Conservation (phyloP, 2,329 filamentous ascomycete species). For the Dothidotthia symphoricarpi region DNA sequence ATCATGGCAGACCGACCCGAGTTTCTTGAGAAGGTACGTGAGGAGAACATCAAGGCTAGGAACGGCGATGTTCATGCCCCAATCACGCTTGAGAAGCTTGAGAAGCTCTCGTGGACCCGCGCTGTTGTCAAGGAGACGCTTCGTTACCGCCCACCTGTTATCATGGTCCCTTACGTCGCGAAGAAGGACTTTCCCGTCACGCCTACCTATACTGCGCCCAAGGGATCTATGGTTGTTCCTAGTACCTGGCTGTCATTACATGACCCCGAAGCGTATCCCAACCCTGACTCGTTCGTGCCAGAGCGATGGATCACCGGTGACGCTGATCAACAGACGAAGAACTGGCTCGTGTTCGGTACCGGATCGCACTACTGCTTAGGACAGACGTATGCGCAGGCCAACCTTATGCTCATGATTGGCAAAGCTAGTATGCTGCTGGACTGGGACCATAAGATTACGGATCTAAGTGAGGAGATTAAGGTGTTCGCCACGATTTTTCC, state of each 20-base stretch:
- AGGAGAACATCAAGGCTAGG: constrained; percentile 79
- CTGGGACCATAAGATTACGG: constrained; percentile 86
- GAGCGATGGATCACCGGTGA: constrained; percentile 72
- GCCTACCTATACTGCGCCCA: constrained; percentile 83
- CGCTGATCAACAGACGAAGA: constrained; percentile 89
- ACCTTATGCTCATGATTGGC: constrained; percentile 84
- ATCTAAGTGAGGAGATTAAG: constrained; percentile 87
- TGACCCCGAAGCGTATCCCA: constrained; percentile 87
- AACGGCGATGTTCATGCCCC: constrained; percentile 70
- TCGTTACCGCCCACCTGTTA: constrained; percentile 90
- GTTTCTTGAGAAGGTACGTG: constrained; percentile 81
- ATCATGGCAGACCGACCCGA: constrained; percentile 92
- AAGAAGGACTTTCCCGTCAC: constrained; percentile 96
- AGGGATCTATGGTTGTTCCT: constrained; percentile 93
- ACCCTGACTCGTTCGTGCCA: constrained; percentile 67
- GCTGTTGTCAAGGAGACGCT: constrained; percentile 70
- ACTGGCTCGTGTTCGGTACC: constrained; percentile 93
- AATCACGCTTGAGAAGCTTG: constrained; percentile 80
- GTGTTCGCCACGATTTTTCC: constrained; percentile 99
- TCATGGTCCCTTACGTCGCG: constrained; percentile 93
- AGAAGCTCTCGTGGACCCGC: constrained; percentile 84
- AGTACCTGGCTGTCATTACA: constrained; percentile 87
- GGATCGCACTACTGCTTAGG: constrained; percentile 96
- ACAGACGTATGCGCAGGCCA: constrained; percentile 85
- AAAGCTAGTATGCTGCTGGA: constrained; percentile 84